Conservation (phyloP, 148 eudicot genomes). For the Heliosperma pusillum region DNA sequence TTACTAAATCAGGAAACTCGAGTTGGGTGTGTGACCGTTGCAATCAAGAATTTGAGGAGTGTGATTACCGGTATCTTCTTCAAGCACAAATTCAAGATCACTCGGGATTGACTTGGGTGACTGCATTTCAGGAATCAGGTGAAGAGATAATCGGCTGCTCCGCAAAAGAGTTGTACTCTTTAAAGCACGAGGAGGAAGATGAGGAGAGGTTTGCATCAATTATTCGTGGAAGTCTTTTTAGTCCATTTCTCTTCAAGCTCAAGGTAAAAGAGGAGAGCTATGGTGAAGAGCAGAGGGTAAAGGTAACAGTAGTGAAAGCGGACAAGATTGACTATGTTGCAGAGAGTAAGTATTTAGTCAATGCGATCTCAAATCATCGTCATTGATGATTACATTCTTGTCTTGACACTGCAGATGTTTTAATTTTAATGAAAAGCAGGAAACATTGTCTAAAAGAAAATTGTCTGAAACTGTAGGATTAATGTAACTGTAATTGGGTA, state of each 20-base stretch:
- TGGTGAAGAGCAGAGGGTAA: constrained; percentile 94
- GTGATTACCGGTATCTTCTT: constrained; percentile 91
- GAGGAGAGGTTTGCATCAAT: constrained; percentile 53
- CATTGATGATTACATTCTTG: constrained; percentile 14
- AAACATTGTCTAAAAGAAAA: not conserved
- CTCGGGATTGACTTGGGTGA: constrained; percentile 82
- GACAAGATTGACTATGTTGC: constrained; percentile 63
- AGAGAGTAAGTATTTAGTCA: constrained; percentile 55
- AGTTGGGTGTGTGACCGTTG: constrained; percentile 92
- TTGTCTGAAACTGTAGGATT: not conserved
- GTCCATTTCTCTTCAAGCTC: constrained; percentile 53
- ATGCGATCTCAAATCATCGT: constrained; percentile 37
- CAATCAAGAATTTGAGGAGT: constrained; percentile 90
- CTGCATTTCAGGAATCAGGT: constrained; percentile 91
- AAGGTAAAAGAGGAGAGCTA: constrained; percentile 87
- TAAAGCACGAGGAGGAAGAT: constrained; percentile 60
- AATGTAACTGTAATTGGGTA: not conserved
- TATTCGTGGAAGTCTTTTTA: constrained; percentile 46
- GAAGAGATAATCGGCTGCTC: constrained; percentile 83
- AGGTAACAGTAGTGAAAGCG: constrained; percentile 75
- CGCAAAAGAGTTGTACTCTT: constrained; percentile 68
- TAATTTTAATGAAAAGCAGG: not conserved
- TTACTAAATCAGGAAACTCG: constrained; percentile 62
- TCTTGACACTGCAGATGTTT: not conserved
- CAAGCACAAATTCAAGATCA: constrained; percentile 94